Evolutionary conservation across 2,329 filamentous ascomycete species (phyloP).

Genomic region (Lecanoromycetidae sp.): DNA sequence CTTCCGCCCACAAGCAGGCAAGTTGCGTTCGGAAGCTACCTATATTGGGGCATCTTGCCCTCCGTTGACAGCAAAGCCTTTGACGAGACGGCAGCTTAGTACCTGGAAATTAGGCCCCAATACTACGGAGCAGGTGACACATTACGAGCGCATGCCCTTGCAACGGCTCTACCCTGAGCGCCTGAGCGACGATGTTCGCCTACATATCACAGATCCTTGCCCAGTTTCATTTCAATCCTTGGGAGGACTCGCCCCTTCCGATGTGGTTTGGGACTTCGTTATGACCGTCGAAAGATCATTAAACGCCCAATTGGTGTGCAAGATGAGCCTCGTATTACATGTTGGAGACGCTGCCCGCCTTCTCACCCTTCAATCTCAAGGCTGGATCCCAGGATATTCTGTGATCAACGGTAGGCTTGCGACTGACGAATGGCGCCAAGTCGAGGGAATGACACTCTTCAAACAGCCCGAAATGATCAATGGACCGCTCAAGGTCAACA

Average conservation of each 20-base stretch:
- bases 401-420: slow-evolving; percentile 4
- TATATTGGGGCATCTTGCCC: slow-evolving; percentile 1
- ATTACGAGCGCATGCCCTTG: background rate
- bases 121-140: background rate
- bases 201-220: background rate
- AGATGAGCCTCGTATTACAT: slow-evolving; percentile 6
- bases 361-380: slow-evolving; percentile 2
- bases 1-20: slow-evolving; percentile 4
- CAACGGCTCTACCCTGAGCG: slow-evolving; percentile 2
- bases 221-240: slow-evolving; percentile 2
- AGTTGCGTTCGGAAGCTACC: background rate
- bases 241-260: background rate
- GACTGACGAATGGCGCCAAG: slow-evolving; percentile 6
- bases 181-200: slow-evolving; percentile 5
- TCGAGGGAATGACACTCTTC: slow-evolving; percentile 5
- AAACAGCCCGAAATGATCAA: background rate
- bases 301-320: slow-evolving; percentile 1
- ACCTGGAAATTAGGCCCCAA: slow-evolving; percentile 4
- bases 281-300: background rate
- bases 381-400: slow-evolving; percentile 9
- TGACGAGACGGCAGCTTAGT: background rate
- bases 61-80: background rate
- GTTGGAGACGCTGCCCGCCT: background rate
- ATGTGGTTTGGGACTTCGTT: slow-evolving; percentile 5
- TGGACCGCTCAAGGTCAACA: slow-evolving; percentile 1